Conservation (phyloP, 225 moss, liverwort and hornwort genomes). For the Marchantia paleacea region DNA sequence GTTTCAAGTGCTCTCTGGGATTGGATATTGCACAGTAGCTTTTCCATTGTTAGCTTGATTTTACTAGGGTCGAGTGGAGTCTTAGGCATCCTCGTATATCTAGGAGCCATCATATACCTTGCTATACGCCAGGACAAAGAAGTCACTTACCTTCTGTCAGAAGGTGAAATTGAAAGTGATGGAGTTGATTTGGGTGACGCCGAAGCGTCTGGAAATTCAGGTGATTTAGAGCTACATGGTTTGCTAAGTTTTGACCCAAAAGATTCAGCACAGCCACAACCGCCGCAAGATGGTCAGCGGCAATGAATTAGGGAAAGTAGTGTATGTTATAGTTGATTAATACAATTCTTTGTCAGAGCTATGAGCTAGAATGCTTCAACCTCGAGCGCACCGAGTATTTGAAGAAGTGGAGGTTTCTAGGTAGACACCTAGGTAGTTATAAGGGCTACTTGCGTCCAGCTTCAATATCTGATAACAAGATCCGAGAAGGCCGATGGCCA, state of each 20-base stretch:
- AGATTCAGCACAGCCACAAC: constrained; percentile 24
- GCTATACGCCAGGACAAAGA: constrained; percentile 44
- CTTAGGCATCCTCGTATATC: constrained; percentile 39
- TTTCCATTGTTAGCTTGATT: constrained; percentile 26
- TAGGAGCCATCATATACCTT: constrained; percentile 40
- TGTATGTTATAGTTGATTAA: constrained; percentile 16
- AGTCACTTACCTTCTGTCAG: constrained; percentile 37
- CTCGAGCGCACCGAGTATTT: not conserved
- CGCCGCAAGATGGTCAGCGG: constrained; percentile 7
- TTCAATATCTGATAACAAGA: not conserved
- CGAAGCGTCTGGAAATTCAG: constrained; percentile 18
- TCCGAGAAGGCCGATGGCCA: not conserved
- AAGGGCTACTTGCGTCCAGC: not conserved
- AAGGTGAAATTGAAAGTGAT: constrained; percentile 28
- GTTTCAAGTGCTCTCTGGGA: constrained; percentile 37
- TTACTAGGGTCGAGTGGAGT: constrained; percentile 35
- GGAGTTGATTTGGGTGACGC: constrained; percentile 27
- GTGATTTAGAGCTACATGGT: constrained; percentile 40
- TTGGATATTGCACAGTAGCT: constrained; percentile 41
- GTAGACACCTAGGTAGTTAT: not conserved
- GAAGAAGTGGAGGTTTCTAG: not conserved
- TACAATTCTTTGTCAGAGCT: constrained; percentile 22
- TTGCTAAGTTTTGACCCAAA: constrained; percentile 31
- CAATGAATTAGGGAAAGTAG: not conserved
- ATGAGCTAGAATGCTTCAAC: not conserved